phyloP scores from a whole-genome alignment of 176 grass and related monocot species.

The Alloteropsis semialata region DNA sequence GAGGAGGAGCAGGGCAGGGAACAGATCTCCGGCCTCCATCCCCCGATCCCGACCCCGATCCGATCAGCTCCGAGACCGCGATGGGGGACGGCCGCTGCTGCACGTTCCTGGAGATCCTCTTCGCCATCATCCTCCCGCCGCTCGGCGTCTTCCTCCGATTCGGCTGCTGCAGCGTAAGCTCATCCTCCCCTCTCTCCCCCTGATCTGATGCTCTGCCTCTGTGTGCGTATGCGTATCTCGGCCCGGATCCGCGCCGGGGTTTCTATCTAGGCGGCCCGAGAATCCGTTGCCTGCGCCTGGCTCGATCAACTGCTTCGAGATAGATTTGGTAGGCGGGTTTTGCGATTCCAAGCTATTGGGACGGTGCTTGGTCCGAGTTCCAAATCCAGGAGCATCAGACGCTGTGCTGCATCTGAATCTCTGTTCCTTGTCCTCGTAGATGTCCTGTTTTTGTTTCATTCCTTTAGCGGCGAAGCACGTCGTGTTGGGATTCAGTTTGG shows the following conservation, averaged over 20 bases:
- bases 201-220: not conserved
- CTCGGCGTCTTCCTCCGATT: constrained; percentile 87
- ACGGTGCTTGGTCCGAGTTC: not conserved
- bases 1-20: not conserved
- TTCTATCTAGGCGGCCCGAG: not conserved
- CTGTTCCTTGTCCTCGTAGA: not conserved
- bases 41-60: not conserved
- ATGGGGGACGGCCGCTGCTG: constrained; percentile 70
- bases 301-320: no score
- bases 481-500: not conserved
- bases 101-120: constrained; percentile 75
- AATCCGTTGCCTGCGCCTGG: not conserved
- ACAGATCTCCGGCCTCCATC: not conserved
- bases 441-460: not conserved
- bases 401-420: not conserved
- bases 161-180: constrained; percentile 77
- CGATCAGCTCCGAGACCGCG: not conserved
- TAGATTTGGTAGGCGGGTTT: not conserved
- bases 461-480: not conserved
- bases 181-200: no score
- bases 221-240: not conserved
- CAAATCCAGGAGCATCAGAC: not conserved
- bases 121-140: constrained; percentile 82
- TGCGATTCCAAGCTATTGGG: not conserved
- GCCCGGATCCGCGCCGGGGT: not conserved